A percentile compares a stretch with the other conserved stretches of the same genome.
These are phyloP conservation scores for Chrysoporthe cubensis DNA, from an alignment of 2,329 filamentous ascomycete genomes.

Conservation along the genomic window DNA sequence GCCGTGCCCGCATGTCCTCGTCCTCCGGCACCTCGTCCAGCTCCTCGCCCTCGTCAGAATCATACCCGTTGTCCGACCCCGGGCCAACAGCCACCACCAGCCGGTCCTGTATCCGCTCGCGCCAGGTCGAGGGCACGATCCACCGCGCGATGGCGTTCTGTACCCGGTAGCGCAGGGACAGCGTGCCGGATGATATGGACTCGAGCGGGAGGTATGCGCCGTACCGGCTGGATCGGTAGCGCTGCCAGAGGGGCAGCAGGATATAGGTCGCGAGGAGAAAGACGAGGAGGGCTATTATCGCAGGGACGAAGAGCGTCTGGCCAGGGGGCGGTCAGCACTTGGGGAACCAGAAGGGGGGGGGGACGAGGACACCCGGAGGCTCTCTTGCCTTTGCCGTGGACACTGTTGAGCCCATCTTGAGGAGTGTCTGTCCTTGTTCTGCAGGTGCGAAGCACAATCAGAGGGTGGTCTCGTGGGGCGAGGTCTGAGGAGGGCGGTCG, in stretches of 20 bases:
- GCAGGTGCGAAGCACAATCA: background rate
- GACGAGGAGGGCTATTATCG: constrained; percentile 69
- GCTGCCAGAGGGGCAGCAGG: constrained; percentile 69
- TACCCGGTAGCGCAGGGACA: constrained; percentile 57
- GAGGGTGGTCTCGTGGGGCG: too few species aligned
- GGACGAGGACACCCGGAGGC: background rate
- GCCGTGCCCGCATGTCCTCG: constrained; percentile 44
- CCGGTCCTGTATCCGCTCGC: constrained; percentile 43
- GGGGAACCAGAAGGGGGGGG: background rate
- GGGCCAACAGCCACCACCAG: constrained; percentile 44
- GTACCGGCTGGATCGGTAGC: constrained; percentile 68
- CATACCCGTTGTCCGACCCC: constrained; percentile 56
- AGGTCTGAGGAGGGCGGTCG: background rate
- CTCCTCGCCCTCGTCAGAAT: constrained; percentile 72
- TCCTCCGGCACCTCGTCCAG: constrained; percentile 62
- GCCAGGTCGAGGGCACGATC: constrained; percentile 54
- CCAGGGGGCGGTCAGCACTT: constrained; percentile 9
- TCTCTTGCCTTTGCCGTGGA: constrained; percentile 32
- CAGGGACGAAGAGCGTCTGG: constrained; percentile 72
- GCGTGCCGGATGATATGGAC: constrained; percentile 61
- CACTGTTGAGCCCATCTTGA: constrained; percentile 41
- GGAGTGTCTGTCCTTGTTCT: background rate
- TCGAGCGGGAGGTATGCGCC: constrained; percentile 75
- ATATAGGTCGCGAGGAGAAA: constrained; percentile 70
- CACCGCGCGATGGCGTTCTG: constrained; percentile 45